Percentiles rank a stretch among this genome's conserved stretches.
These are phyloP conservation scores for Bruguiera parviflora DNA, from an alignment of 345 rosid genomes.

Conservation along the genomic window DNA sequence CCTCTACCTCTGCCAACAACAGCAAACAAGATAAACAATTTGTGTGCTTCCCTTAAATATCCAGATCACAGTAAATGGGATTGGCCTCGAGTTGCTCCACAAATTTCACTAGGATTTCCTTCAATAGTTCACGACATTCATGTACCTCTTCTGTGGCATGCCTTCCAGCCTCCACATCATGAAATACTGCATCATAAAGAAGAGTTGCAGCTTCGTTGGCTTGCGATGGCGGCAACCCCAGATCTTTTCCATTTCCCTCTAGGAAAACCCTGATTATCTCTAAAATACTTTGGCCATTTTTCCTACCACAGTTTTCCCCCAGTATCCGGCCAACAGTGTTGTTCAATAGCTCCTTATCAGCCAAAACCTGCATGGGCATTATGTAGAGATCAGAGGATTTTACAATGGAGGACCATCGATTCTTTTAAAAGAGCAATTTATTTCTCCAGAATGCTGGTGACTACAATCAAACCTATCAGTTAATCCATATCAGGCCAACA, in stretches of 20 bases:
- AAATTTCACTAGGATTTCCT: conserved; percentile 51
- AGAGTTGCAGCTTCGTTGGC: conserved; percentile 50
- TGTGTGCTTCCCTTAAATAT: conserved; percentile 20
- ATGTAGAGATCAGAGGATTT: conserved; percentile 11
- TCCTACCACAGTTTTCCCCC: conserved; percentile 24
- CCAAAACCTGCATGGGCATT: conserved; percentile 49
- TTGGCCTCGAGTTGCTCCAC: conserved; percentile 57
- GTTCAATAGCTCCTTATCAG: conserved; percentile 44
- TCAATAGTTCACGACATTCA: conserved; percentile 36
- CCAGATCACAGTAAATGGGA: conserved; percentile 45
- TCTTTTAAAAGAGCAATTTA: background rate
- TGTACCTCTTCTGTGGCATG: conserved; percentile 21
- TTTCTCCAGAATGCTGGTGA: too few relatives aligned
- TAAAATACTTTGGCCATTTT: conserved; percentile 21
- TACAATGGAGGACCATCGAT: background rate
- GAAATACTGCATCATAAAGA: conserved; percentile 55
- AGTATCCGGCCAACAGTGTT: conserved; percentile 36
- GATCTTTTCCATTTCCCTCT: conserved; percentile 48
- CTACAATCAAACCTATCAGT: background rate
- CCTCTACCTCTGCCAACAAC: background rate
- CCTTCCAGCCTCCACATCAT: conserved; percentile 32
- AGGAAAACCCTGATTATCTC: conserved; percentile 45
- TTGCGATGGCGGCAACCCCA: conserved; percentile 71
- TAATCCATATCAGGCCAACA: background rate
- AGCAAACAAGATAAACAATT: background rate